Evolutionary conservation across 176 grass and related monocot genomes (phyloP).

Genomic region (Carex cristatella): DNA sequence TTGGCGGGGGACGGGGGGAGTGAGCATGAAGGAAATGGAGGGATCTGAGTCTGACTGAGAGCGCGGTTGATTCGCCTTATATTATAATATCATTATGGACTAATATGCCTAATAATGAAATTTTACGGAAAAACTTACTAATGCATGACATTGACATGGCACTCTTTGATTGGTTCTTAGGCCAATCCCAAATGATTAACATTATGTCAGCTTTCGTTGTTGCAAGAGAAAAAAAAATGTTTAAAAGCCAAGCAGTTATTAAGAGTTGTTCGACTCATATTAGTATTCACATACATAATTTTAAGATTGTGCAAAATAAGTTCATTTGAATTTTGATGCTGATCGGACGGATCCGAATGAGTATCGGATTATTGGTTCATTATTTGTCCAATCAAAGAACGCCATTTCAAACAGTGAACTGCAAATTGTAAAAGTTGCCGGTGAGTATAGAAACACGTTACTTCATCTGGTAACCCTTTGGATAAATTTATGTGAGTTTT

Average conservation of each 20-base stretch:
- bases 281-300: no score
- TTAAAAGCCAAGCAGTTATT: no score
- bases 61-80: not conserved
- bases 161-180: not conserved
- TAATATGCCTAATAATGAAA: not conserved
- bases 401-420: no score
- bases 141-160: not conserved
- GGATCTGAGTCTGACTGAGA: not conserved
- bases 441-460: not conserved
- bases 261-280: no score
- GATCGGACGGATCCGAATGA: no score
- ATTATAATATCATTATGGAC: not conserved
- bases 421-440: not conserved
- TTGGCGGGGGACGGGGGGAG: not conserved
- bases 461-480: not conserved
- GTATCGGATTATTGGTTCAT: no score
- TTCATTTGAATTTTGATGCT: no score
- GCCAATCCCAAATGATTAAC: not conserved
- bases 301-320: no score
- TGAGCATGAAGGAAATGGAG: not conserved
- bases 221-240: no score
- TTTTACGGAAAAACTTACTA: not conserved
- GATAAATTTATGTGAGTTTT: not conserved
- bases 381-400: not conserved
- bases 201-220: no score